phyloP scores from a whole-genome alignment of 2,329 filamentous ascomycete species.

The Beauveria bassiana region DNA sequence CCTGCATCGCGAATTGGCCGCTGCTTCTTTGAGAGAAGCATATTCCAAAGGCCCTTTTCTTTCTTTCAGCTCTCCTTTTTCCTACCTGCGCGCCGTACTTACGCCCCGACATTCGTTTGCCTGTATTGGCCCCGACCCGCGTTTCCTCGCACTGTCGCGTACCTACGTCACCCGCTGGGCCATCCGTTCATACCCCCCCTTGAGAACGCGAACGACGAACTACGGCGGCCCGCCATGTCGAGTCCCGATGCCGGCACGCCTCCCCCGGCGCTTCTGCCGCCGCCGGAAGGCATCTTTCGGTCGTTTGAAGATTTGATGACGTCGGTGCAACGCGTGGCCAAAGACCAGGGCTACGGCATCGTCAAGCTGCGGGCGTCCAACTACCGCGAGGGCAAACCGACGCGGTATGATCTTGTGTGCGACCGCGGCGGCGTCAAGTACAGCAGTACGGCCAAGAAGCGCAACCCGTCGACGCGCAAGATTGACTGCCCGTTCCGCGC shows the following conservation, averaged over 20 bases:
- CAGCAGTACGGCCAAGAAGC: conserved; percentile 57
- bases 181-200: conserved; percentile 15
- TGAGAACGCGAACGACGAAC: conserved; percentile 19
- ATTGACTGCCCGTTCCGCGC: conserved; percentile 57
- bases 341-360: conserved; percentile 55
- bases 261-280: conserved; percentile 41
- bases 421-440: conserved; percentile 58
- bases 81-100: neutral
- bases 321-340: conserved; percentile 51
- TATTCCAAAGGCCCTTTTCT: neutral
- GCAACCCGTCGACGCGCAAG: conserved; percentile 55
- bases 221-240: conserved; percentile 2
- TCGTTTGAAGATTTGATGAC: conserved; percentile 52
- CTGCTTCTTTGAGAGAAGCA: neutral
- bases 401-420: conserved; percentile 55
- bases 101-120: neutral
- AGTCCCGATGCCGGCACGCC: conserved; percentile 29
- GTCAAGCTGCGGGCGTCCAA: conserved; percentile 57
- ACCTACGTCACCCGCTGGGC: conserved; percentile 3
- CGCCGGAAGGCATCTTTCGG: conserved; percentile 52
- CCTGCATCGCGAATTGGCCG: conserved; percentile 2
- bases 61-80: neutral
- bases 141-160: conserved; percentile 12
- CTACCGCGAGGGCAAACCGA: conserved; percentile 55
- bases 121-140: neutral